Conservation (phyloP, 148 eudicot genomes). For the Rhododendron vialii region DNA sequence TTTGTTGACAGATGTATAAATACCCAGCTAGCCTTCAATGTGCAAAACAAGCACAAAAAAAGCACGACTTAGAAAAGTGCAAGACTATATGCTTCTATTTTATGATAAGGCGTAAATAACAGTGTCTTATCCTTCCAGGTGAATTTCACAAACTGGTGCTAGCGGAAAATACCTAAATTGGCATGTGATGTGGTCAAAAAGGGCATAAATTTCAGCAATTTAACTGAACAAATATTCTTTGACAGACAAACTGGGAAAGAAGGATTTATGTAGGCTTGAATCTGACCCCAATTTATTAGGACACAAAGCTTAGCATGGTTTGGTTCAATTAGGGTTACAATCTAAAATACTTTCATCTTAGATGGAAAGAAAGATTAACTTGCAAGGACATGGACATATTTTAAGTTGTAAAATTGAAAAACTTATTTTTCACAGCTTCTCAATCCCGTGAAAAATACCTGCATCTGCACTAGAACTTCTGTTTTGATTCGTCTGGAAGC, state of each 20-base stretch:
- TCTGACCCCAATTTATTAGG: neutral
- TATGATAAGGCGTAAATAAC: neutral
- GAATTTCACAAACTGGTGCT: neutral
- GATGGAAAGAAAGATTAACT: neutral
- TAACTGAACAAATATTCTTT: neutral
- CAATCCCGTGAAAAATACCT: slow-evolving; percentile 38
- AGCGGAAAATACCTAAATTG: neutral
- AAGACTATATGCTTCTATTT: neutral
- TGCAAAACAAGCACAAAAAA: neutral
- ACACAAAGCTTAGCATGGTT: neutral
- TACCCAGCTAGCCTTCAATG: neutral
- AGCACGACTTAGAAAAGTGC: neutral
- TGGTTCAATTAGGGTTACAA: neutral
- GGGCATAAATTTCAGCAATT: neutral
- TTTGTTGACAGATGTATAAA: neutral
- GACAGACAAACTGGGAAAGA: neutral
- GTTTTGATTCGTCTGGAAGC: slow-evolving; percentile 99
- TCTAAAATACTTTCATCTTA: neutral
- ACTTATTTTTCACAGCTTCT: neutral
- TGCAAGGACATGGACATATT: neutral
- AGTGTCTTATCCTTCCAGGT: neutral
- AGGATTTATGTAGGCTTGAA: neutral
- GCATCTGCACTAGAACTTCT: slow-evolving; percentile 98
- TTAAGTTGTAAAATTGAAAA: neutral
- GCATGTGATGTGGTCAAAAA: neutral